A percentile compares a stretch with the other conserved stretches of the same genome.
Evolutionary conservation across 177 flowering plant species (phyloP).

Genomic region (Telopea speciosissima): DNA sequence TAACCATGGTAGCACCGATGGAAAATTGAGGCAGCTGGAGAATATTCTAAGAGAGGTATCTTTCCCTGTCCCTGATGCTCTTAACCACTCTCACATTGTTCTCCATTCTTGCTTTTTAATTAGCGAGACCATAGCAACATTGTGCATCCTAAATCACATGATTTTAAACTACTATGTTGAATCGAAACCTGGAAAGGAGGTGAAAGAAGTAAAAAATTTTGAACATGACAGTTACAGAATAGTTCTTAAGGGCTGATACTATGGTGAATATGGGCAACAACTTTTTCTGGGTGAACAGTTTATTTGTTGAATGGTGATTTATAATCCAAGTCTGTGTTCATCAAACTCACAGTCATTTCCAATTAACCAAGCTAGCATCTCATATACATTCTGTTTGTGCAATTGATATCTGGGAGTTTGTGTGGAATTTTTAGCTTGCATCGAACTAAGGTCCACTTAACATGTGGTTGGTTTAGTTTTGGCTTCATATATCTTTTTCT

Average conservation of each 20-base stretch:
- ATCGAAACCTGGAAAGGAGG: not conserved
- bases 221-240: no score
- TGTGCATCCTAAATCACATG: not conserved
- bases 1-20: conserved; percentile 75
- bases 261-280: not conserved
- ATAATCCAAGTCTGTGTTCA: not conserved
- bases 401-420: not conserved
- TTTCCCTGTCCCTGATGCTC: not conserved
- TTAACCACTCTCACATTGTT: not conserved
- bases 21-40: conserved; percentile 81
- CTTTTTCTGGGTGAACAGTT: not conserved
- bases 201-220: not conserved
- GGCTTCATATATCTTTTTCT: not conserved
- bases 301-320: not conserved
- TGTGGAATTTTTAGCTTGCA: no score
- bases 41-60: conserved; percentile 81
- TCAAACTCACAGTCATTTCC: not conserved
- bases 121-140: not conserved
- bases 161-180: not conserved
- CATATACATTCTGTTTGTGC: not conserved
- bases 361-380: not conserved
- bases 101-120: not conserved
- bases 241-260: not conserved
- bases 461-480: not conserved
- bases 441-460: not conserved